Evolutionary conservation across 805 yeast species (phyloP), one percentile per base, ranked within the genome.

Genomic region (Blastobotrys peoriensis): DNA sequence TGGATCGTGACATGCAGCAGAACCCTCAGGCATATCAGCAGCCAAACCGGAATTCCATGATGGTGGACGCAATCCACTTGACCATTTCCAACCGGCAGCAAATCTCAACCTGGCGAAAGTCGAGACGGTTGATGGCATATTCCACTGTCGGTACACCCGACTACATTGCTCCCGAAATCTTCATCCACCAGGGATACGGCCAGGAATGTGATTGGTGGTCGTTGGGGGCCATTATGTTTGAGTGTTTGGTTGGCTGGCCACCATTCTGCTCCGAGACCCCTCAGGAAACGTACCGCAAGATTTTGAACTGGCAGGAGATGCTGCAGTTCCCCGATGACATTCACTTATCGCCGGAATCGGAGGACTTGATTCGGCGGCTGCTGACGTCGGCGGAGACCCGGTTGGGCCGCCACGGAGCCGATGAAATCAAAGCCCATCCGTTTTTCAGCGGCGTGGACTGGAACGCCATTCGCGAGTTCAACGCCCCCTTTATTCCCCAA

Each of bases 121-220:
- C 91, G 15, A 73, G 97, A 54, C 74, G 97, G 51, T 64, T 88
- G 44, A 87, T 89, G 96, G 96, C 96, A 1, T 88, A 88, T 60
- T 86, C 96, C 5, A 89, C 97, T 0, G 97, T 88, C 23, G 97
- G 97, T 38, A 88, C 97, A 0, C 97, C 97, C 0, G 96, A 88
- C 63, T 88, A 88, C 62, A 88, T 88, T 64, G 96, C 96, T 1
- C 97, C 97, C 0, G 97, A 88, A 62, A 89, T 88, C 49, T 88
- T 88, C 57, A 71, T 86, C 39, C 87, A 87, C 56, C 93, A 88
- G 67, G 97, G 97, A 3, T 88, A 88, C 64, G 95, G 96, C 9
- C 95, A 87, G 66, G 96, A 88, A 61, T 88, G 97, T 67, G 97
- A 88, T 64, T 88, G 97, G 97, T 88, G 97, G 97, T 84, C 95